Base-by-base conservation (phyloP, 2,329 filamentous ascomycete species). In the Bipolaris victoriae region DNA sequence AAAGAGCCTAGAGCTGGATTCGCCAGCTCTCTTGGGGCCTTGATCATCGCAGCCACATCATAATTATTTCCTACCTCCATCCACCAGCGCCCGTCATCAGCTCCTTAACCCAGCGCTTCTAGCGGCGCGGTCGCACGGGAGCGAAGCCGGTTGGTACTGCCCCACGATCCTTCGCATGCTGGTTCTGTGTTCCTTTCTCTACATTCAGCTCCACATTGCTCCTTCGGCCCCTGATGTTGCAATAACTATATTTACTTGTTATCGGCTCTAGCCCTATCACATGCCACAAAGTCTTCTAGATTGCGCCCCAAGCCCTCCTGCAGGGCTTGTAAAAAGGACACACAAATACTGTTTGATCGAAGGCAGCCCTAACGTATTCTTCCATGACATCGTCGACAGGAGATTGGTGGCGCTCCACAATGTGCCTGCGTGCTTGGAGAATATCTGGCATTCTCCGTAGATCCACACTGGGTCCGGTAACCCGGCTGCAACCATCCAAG, bases 1-100 rank as follows among this genome's bases (percentile, higher is more conserved):
- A 36, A 43, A 45, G 40, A 13, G 26, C 29, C 13, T 35, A 26
- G 10, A 11, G 20, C 24, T 33, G 40, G 33, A 50, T 35, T 49
- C 18, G 36, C 22, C 24, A 37, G 15, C 39, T 24, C n/a, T 40
- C 22, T 20, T 29, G 26, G 31, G 10, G 16, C 22, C 16, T 45
- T 31, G 36, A 57, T 53, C 43, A n/a, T 53, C 54, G 13, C 37
- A n/a, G 20, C 18, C 29, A 45, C 39, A 16, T 31, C 16, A 52
- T 33, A 48, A 48, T 48, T 10, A 48, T 37, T 15, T 22, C 10
- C 20, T 22, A 35, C 36, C 13, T 9, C 18, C 15, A 22, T 45
- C 40, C 31, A 39, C 18, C 33, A 6, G 18, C 20, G 22, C 18
- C 18, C 33, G 22, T 13, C 20, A 16, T 36, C 46, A 16, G 31